These are phyloP conservation scores for Colletotrichum chrysophilum DNA, from an alignment of 2,329 filamentous ascomycete species.

Conservation along the genomic window DNA sequence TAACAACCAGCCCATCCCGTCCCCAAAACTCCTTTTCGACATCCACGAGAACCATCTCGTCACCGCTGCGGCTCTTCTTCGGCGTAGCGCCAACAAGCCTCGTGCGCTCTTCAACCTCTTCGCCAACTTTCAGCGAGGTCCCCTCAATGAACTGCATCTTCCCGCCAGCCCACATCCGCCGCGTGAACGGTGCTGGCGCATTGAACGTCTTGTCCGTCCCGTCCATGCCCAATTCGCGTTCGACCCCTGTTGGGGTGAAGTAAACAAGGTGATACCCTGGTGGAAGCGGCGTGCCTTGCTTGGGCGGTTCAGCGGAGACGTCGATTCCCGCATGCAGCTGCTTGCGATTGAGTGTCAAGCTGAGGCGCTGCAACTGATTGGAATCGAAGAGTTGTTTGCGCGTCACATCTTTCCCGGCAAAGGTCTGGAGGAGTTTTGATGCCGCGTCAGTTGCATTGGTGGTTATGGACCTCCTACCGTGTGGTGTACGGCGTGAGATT, in stretches of 20 bases:
- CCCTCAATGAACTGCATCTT: slow-evolving; percentile 53
- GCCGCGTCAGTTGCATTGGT: slow-evolving; percentile 27
- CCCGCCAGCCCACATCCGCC: slow-evolving; percentile 73
- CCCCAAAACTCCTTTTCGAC: slow-evolving; percentile 66
- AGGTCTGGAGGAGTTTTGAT: slow-evolving; percentile 34
- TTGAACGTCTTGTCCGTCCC: slow-evolving; percentile 68
- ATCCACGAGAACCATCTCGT: slow-evolving; percentile 69
- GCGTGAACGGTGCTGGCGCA: slow-evolving; percentile 61
- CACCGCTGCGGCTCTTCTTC: slow-evolving; percentile 59
- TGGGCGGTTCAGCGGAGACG: slow-evolving; percentile 41
- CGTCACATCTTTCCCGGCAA: slow-evolving; percentile 29
- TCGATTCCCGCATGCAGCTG: slow-evolving; percentile 41
- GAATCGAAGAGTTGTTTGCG: slow-evolving; percentile 59
- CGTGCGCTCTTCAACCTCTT: slow-evolving; percentile 62
- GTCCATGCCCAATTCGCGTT: slow-evolving; percentile 60
- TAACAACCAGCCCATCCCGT: slow-evolving; percentile 53
- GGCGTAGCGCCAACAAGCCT: slow-evolving; percentile 55
- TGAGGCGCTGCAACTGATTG: slow-evolving; percentile 68
- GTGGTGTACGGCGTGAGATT: not conserved
- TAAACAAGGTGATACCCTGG: slow-evolving; percentile 68
- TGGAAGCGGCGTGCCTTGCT: slow-evolving; percentile 54
- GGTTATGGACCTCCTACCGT: not conserved
- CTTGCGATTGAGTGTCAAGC: slow-evolving; percentile 59
- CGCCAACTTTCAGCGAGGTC: slow-evolving; percentile 52
- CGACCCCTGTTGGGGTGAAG: slow-evolving; percentile 63